These are phyloP conservation scores for Pulchroboletus neoregius DNA, from an alignment of 1,284 basidiomycete species.

Conservation along the genomic window DNA sequence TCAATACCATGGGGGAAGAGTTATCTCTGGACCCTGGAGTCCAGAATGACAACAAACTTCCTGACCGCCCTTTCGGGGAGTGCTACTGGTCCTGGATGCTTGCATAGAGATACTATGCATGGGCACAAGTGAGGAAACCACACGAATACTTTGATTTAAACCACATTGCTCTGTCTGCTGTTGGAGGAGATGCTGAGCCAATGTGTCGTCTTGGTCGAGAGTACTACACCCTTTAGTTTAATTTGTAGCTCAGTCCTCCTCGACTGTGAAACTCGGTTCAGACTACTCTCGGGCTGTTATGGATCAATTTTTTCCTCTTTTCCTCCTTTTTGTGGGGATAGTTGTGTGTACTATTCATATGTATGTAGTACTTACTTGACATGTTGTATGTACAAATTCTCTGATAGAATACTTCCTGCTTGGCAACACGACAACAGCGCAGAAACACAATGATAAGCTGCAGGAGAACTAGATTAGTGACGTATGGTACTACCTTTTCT, in stretches of 20 bases:
- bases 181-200: constrained; percentile 11
- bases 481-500: constrained; percentile 45
- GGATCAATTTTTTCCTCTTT: constrained; percentile 25
- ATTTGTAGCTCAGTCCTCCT: constrained; percentile 40
- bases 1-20: not conserved
- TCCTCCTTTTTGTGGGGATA: constrained; percentile 8
- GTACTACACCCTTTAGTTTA: constrained; percentile 40
- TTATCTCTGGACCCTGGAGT: not conserved
- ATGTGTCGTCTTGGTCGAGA: not conserved
- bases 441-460: constrained; percentile 45
- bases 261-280: constrained; percentile 45
- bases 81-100: not conserved
- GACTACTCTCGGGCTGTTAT: constrained; percentile 48
- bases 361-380: too few relatives aligned
- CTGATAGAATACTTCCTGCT: too few relatives aligned
- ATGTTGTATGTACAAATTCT: too few relatives aligned
- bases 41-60: not conserved
- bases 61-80: not conserved
- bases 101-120: not conserved
- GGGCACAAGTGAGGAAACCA: not conserved
- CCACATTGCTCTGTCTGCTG: not conserved
- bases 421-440: too few relatives aligned
- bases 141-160: not conserved
- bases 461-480: constrained; percentile 74
- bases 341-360: not conserved